Percentiles rank a stretch among this genome's conserved stretches.
Conservation (phyloP, 441 rosid genomes). For the Gossypium davidsonii region DNA sequence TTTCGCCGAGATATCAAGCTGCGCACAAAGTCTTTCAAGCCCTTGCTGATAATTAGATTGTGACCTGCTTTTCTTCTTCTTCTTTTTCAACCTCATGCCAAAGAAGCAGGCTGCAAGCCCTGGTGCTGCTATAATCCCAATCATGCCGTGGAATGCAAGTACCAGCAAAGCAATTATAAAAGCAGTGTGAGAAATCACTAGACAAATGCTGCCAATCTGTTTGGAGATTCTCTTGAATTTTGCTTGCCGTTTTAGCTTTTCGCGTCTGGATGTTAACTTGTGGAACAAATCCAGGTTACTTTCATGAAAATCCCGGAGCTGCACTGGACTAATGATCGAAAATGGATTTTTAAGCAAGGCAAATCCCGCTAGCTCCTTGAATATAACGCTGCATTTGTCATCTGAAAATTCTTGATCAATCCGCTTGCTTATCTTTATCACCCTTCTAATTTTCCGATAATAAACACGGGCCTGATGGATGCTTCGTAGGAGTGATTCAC, state of each 20-base stretch:
- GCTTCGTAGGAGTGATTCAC: slow-evolving; percentile 54
- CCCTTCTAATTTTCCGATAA: slow-evolving; percentile 45
- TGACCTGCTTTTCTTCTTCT: not conserved
- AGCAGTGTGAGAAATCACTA: slow-evolving; percentile 44
- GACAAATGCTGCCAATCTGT: slow-evolving; percentile 38
- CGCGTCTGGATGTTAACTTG: slow-evolving; percentile 37
- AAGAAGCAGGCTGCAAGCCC: slow-evolving; percentile 39
- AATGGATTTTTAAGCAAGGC: slow-evolving; percentile 52
- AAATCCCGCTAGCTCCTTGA: slow-evolving; percentile 48
- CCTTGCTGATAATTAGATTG: not conserved
- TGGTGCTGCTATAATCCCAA: slow-evolving; percentile 51
- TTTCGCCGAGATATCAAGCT: slow-evolving; percentile 70
- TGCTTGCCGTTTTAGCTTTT: slow-evolving; percentile 39
- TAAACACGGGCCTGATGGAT: slow-evolving; percentile 48
- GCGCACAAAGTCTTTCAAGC: slow-evolving; percentile 35
- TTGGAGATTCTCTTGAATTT: slow-evolving; percentile 34
- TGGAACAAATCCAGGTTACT: slow-evolving; percentile 36
- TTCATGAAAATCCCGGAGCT: slow-evolving; percentile 40
- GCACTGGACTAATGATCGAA: slow-evolving; percentile 20
- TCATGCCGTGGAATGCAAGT: slow-evolving; percentile 50
- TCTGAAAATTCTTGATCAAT: slow-evolving; percentile 19
- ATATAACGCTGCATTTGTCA: slow-evolving; percentile 18
- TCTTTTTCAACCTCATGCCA: slow-evolving; percentile 27
- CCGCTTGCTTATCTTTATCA: slow-evolving; percentile 33
- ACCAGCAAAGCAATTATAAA: slow-evolving; percentile 42